phyloP scores from a whole-genome alignment of 192 early-diverging fungal genomes.

The Podila epicladia region DNA sequence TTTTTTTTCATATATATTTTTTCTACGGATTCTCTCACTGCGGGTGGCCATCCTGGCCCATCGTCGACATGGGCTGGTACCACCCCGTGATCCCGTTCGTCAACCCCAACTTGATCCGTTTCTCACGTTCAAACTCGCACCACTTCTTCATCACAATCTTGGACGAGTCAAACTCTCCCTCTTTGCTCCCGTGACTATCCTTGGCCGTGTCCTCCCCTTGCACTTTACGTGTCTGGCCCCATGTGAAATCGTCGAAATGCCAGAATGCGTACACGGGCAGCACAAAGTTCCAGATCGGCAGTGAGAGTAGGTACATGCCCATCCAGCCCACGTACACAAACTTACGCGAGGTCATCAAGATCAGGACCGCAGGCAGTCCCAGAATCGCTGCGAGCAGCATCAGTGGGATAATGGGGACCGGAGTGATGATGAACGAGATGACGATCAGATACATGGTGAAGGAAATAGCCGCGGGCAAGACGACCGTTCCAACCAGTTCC shows the following conservation, averaged over 20 bases:
- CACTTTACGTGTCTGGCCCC: conserved; percentile 83
- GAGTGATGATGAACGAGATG: conserved; percentile 63
- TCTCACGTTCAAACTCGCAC: conserved; percentile 78
- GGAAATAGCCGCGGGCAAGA: conserved; percentile 89
- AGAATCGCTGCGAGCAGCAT: conserved; percentile 75
- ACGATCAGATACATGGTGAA: conserved; percentile 89
- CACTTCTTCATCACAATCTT: conserved; percentile 83
- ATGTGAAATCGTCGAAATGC: conserved; percentile 91
- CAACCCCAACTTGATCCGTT: conserved; percentile 47
- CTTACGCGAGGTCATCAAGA: conserved; percentile 84
- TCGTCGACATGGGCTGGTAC: conserved; percentile 35
- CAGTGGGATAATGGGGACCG: conserved; percentile 68
- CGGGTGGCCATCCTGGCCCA: conserved; percentile 3
- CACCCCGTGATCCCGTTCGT: conserved; percentile 48
- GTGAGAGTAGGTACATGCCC: conserved; percentile 76
- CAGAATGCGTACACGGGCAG: conserved; percentile 82
- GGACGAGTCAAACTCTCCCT: conserved; percentile 80
- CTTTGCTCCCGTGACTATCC: conserved; percentile 68
- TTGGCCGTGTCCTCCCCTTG: conserved; percentile 66
- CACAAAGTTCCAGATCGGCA: conserved; percentile 86
- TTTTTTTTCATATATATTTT: no score
- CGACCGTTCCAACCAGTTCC: conserved; percentile 92
- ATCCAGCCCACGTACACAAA: conserved; percentile 86
- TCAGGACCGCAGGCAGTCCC: conserved; percentile 81
- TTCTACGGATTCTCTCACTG: not conserved